These are phyloP conservation scores for Candida argentea DNA, from an alignment of 805 yeast species.

Conservation along the genomic window DNA sequence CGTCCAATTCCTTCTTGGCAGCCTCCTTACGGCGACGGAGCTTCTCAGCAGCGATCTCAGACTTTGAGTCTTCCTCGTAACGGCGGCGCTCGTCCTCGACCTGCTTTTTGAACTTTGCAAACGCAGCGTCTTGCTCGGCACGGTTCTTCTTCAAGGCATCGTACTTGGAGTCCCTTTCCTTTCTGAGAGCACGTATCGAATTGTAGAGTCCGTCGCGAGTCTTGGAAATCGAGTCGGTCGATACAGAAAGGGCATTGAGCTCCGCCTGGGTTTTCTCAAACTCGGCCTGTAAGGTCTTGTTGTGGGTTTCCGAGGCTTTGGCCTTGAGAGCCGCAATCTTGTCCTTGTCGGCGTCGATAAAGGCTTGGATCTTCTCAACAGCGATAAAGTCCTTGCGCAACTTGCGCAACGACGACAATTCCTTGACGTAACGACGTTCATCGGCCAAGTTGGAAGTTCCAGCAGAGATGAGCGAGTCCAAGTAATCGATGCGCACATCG, in stretches of 20 bases:
- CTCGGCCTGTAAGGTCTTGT: slow-evolving; percentile 53
- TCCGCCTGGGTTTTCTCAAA: slow-evolving; percentile 61
- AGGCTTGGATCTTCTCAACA: slow-evolving; percentile 64
- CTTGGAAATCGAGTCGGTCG: slow-evolving; percentile 56
- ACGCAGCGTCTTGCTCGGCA: slow-evolving; percentile 66
- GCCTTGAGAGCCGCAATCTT: slow-evolving; percentile 70
- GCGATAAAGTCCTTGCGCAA: slow-evolving; percentile 67
- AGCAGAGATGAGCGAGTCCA: slow-evolving; percentile 66
- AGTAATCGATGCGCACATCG: slow-evolving; percentile 49
- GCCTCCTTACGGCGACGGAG: slow-evolving; percentile 41
- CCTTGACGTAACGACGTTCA: slow-evolving; percentile 78
- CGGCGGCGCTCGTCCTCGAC: slow-evolving; percentile 59
- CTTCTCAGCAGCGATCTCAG: slow-evolving; percentile 39
- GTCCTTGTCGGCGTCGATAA: slow-evolving; percentile 68
- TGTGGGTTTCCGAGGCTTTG: slow-evolving; percentile 47
- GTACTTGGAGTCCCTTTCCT: slow-evolving; percentile 60
- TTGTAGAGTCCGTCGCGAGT: slow-evolving; percentile 52
- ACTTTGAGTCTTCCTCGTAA: slow-evolving; percentile 61
- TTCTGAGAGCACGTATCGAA: slow-evolving; percentile 57
- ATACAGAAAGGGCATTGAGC: slow-evolving; percentile 54
- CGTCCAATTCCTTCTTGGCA: slow-evolving; percentile 61
- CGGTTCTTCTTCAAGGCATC: slow-evolving; percentile 58
- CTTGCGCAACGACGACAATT: slow-evolving; percentile 75
- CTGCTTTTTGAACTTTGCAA: slow-evolving; percentile 57
- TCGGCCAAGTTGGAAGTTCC: slow-evolving; percentile 83